Evolutionary conservation across 768 basidiomycete genomes (phyloP), one percentile per base, ranked within the genome.

Genomic region (Chalciporus sphaerocephalus): DNA sequence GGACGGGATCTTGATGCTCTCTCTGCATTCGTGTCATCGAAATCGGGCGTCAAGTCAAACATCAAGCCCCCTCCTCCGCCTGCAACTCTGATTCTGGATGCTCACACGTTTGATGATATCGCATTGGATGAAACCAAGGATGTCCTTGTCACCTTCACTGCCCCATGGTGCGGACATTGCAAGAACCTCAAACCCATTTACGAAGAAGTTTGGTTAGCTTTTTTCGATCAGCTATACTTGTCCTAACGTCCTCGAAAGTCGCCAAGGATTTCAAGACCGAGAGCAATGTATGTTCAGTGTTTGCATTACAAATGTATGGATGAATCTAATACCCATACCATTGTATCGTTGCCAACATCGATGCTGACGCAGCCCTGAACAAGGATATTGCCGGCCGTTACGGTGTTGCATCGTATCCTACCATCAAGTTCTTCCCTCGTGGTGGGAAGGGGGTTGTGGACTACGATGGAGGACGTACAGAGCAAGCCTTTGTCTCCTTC

Each of bases 131-230:
- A 73, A 18, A 68, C 73, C 18, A 94, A 94, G 69, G 80, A 93
- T 56, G 89, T 91, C 35, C 72, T 97, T 18, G 90, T 95, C 37
- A 74, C 87, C 1, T 91, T 87, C 71, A 91, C 85, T 48, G 87
- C 87, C 20, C 80, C 81, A 30, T 86, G 89, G 91, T 94, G 94
- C 55, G 92, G 92, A 23, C 93, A 98, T 74, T 97, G 95, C 79
- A 97, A 97, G 73, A 76, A 50, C 53, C 64, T 96, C 66, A 94
- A 94, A 67, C 92, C 93, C 16, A 74, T 75, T 24, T 93, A 87
- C 59, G 92, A 94, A 64, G 76, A 87, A 64, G 83, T 84, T 85
- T 34, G 7, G 48, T 45, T 20, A 9, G 35, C 27, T 27, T 42
- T 25, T 39, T 20, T 36, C n/a, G 23, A 39, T 1, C 40, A 3